Evolutionary conservation across 306 rosid genomes (phyloP), one percentile per base, ranked within the genome.

Genomic region (Castanopsis chinensis): DNA sequence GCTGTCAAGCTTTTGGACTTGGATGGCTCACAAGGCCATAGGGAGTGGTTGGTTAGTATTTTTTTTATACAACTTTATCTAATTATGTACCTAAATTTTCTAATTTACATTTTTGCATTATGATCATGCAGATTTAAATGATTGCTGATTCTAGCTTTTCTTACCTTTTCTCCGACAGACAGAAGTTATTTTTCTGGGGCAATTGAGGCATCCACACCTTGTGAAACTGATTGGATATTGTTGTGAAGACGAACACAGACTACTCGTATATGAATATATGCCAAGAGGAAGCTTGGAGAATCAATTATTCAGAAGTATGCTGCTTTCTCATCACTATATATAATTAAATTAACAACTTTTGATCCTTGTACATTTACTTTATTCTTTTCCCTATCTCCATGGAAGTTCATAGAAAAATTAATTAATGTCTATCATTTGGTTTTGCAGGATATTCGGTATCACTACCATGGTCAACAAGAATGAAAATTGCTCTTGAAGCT

Each of bases 221-320:
- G 98, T 96, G 85, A 96, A 93, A 77, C 71, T 96, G 63, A 90
- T 96, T 32, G 99, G 99, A 65, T 96, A 96, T 86, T 91, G 98
- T 49, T 93, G 97, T 72, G 99, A 91, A 86, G 99, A 96, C 53
- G 99, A 90, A 76, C 96, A 96, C 1, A 89, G 99, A 70, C 88
- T 93, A 17, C 71, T 96, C 71, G 98, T 80, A 0, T 96, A 96
- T 75, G 99, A 96, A 51, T 91, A 93, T 69, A 87, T 96, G 87
- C 97, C 99, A 4, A 85, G 99, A 86, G 99, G 99, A 58, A 96
- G 99, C 88, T 88, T 96, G 68, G 99, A 96, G 73, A 91, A 96
- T 77, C 99, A 96, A 55, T 87, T 96, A 2, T 96, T 96, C 59
- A 85, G 98, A 90, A 91, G 99, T 96, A 89, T 83, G 81, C 28